Base-by-base conservation (phyloP, 371 early-diverging fungal genomes). In the Entomophthora muscae region DNA sequence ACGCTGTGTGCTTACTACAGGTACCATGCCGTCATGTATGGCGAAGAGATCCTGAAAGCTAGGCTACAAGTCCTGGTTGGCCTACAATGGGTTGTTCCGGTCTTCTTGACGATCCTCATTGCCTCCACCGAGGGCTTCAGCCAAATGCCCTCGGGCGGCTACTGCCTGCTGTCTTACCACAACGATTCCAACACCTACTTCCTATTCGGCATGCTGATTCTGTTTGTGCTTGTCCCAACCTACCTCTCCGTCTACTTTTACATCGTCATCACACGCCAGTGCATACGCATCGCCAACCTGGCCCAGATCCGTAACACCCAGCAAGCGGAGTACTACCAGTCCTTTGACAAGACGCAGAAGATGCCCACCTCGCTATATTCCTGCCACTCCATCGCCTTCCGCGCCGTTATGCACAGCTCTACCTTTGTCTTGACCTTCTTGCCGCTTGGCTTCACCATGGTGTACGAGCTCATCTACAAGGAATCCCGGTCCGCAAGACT, bases 111-210 rank as follows among this genome's bases (percentile, higher is more conserved):
- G 23, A 5, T 32, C 10, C 21, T 13, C 2, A 59, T 59, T 3
- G 60, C 28, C 2, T 17, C 42, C 12, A 32, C 33, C 7, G 10
- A 7, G 2, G 42, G 26, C 31, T 59, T 59, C 24, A 27, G 42
- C 24, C n/a, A 33, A 12, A 59, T 59, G 60, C 60, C 60, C 3
- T 59, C 60, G 12, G 60, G 33, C 17, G 60, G 60, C 5, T 59
- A 59, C 42, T 59, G 60, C 23, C 42, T 23, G 23, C 24, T 59
- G 33, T n/a, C 31, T 3, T 59, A 59, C 60, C n/a, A 32, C 13
- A 24, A 32, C 7, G 60, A 59, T 22, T n/a, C 31, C 3, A 5
- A 33, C 2, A 21, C 42, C n/a, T 10, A 23, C 13, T 32, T 10
- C 17, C 42, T 33, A 21, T 59, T 33, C 24, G 21, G 31, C 7